Evolutionary conservation across 2,329 filamentous ascomycete species (phyloP), one percentile per base, ranked within the genome.

Genomic region (Rosellinia necatrix): DNA sequence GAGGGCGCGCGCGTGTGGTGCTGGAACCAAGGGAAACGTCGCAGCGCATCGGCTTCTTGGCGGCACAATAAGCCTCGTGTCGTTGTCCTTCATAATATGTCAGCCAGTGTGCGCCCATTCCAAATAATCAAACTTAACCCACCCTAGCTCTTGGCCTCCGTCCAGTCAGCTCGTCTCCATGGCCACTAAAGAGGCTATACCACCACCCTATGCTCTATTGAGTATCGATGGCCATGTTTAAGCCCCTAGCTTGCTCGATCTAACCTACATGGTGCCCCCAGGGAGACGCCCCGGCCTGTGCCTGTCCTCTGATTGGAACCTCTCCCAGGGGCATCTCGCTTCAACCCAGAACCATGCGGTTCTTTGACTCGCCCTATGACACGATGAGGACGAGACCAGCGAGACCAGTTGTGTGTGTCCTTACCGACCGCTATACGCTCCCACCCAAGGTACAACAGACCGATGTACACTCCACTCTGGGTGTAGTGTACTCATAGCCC

Each of bases 11-110:
- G 27, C 50, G 50, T 38, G 54, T 53, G 43, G 49, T 32, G 27
- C 27, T 30, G 27, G 27, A 49, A 42, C 49, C 49, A 53, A 54
- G 52, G 56, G 46, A 52, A 51, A 58, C 13, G 37, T 37, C 51
- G 42, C 52, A 49, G 43, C 43, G 35, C 27, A 30, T 55, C 41
- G 50, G 51, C 27, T 47, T n/a, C 58, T 60, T 60, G 58, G 55
- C 58, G 29, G 52, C 47, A 61, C 55, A 61, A 56, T 61, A 56
- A 61, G 52, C 49, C 56, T 59, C 59, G 59, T 53, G 49, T 49
- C 34, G 53, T 34, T 13, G 35, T 17, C 32, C 50, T 48, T 47
- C 49, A 34, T 6, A 46, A 54, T 59, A 46, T 60, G 53, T 62
- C 59, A 62, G 49, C 59, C 27, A 60, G 25, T 29, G n/a, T 17